Evolutionary conservation across 148 eudicot genomes (phyloP), one percentile per base, ranked within the genome.

Genomic region (Rheum nobile): DNA sequence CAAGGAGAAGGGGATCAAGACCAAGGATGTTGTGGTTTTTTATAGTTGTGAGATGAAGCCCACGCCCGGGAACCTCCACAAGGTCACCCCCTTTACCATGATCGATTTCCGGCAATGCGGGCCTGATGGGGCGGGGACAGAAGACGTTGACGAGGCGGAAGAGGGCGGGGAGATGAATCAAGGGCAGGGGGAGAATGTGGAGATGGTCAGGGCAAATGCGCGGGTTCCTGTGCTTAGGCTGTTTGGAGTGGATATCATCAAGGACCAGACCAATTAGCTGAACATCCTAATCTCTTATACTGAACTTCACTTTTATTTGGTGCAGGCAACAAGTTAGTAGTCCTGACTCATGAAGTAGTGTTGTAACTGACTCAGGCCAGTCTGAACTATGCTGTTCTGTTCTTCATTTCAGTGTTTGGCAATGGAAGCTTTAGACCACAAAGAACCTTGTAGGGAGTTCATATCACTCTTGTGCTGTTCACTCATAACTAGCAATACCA

Each of bases 1-100:
- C 12, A 86, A 65, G 79, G 90, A 72, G 1, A 86, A 84, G 72
- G 76, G 42, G 0, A 52, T 86, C 54, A 81, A 80, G 39, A 76
- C 76, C 0, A 81, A 83, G 67, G 90, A 84, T 31, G 48, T 52
- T 67, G 83, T 84, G 22, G 43, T 32, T 5, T 86, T 86, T 46
- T 82, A 75, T 42, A 32, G 0, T 21, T 39, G 52, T 43, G 31
- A 28, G 7, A 29, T 4, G 10, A 16, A n/a, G 21, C 39, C 21
- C 13, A 17, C 43, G 11, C 34, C 19, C 11, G 47, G 2, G n/a
- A 24, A 1, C 9, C 8, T 1, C 11, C 21, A 1, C 3, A n/a
- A 11, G 8, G 34, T 9, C 54, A 26, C 19, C 16, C n/a, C 1
- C 43, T 16, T 50, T 19, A 43, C 54, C 8, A 14, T 63, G 69